Conservation (phyloP, 2,329 filamentous ascomycete species). For the Fusarium nurragi region DNA sequence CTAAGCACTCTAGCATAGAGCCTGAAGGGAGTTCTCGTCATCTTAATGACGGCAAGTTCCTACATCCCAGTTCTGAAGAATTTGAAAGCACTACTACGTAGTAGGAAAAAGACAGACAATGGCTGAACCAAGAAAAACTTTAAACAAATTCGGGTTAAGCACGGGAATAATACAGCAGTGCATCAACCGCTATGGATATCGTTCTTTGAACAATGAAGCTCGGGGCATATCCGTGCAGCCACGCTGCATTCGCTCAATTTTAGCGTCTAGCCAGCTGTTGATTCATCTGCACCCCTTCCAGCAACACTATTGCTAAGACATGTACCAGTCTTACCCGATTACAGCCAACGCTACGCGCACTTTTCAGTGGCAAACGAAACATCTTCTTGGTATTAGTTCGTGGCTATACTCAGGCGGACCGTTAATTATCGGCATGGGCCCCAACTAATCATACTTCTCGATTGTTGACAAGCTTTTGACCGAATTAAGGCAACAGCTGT, state of each 20-base stretch:
- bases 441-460: background rate
- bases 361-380: slow-evolving; percentile 22
- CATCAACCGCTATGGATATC: slow-evolving; percentile 1
- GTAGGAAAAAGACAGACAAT: slow-evolving; percentile 2
- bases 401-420: background rate
- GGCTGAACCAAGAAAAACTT: slow-evolving; percentile 8
- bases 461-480: background rate
- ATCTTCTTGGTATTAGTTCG: background rate
- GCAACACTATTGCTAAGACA: background rate
- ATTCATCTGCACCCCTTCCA: background rate
- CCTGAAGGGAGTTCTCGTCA: background rate
- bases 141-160: background rate
- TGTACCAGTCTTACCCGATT: background rate
- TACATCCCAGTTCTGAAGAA: background rate
- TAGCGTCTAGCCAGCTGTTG: background rate
- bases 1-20: background rate
- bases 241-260: slow-evolving; percentile 1
- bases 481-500: background rate
- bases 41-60: slow-evolving; percentile 1
- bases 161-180: slow-evolving; percentile 20
- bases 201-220: background rate
- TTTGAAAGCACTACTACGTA: background rate
- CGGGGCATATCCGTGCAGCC: background rate
- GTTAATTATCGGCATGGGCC: background rate
- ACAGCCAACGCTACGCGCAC: background rate